Conservation (phyloP, 2,329 filamentous ascomycete species). For the Albophoma yamanashiensis region DNA sequence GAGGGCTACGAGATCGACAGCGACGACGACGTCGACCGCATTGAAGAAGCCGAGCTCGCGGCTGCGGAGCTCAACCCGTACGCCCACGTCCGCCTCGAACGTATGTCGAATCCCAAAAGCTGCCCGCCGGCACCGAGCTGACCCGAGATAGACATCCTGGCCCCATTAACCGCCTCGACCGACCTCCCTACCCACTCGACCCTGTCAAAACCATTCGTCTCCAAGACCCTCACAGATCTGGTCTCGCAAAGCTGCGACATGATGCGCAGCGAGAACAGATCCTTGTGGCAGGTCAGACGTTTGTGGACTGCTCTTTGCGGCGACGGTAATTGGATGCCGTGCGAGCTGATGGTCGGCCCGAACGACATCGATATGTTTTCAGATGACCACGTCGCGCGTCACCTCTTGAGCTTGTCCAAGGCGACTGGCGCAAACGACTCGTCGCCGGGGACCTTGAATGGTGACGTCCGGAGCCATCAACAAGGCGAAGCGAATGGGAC, state of each 20-base stretch:
- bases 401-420: slow-evolving; percentile 20
- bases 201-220: slow-evolving; percentile 63
- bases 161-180: slow-evolving; percentile 63
- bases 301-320: slow-evolving; percentile 64
- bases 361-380: slow-evolving; percentile 46
- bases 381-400: slow-evolving; percentile 31
- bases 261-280: slow-evolving; percentile 63
- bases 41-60: slow-evolving; percentile 48
- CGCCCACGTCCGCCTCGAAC: slow-evolving; percentile 57
- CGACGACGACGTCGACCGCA: slow-evolving; percentile 56
- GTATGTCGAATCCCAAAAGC: slow-evolving; percentile 32
- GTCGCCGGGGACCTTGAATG: slow-evolving; percentile 10
- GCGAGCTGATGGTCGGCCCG: slow-evolving; percentile 43
- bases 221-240: slow-evolving; percentile 61
- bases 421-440: slow-evolving; percentile 2
- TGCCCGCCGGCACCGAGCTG: not conserved
- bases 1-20: slow-evolving; percentile 70
- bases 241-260: slow-evolving; percentile 58
- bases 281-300: slow-evolving; percentile 64
- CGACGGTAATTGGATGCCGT: slow-evolving; percentile 59
- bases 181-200: slow-evolving; percentile 67
- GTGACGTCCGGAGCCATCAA: slow-evolving; percentile 7
- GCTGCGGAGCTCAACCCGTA: slow-evolving; percentile 68
- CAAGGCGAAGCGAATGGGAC: slow-evolving; percentile 4
- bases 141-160: slow-evolving; percentile 53